Percentiles rank a stretch among this genome's conserved stretches.
These are phyloP conservation scores for Sclerotinia subarctica DNA, from an alignment of 2,329 filamentous ascomycete genomes.

Conservation along the genomic window DNA sequence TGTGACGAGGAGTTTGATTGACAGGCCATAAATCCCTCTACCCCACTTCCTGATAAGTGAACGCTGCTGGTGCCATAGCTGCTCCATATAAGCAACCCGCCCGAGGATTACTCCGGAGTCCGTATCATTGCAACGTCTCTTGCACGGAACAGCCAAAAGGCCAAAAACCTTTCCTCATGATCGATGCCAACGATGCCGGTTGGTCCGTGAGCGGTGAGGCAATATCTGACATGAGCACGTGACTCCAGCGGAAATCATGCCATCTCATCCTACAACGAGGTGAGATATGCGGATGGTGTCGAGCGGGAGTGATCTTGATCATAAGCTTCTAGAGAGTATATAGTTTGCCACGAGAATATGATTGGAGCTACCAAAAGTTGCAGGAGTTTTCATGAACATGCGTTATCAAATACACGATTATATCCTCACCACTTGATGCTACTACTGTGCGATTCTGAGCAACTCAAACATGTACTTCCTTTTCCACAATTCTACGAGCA, in stretches of 20 bases:
- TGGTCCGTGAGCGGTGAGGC: neutral
- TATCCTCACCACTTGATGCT: no score
- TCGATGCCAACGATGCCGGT: neutral
- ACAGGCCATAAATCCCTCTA: neutral
- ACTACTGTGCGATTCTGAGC: no score
- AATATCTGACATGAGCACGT: neutral
- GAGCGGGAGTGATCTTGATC: neutral
- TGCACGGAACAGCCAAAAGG: neutral
- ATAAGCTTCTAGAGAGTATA: no score
- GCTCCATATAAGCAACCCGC: neutral
- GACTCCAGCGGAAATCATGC: neutral
- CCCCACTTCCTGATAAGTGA: neutral
- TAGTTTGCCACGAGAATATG: neutral
- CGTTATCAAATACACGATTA: no score
- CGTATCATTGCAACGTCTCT: neutral
- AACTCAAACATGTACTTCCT: no score
- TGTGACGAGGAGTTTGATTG: neutral
- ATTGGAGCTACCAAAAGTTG: neutral
- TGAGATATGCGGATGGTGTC: no score
- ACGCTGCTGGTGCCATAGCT: neutral
- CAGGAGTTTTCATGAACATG: neutral
- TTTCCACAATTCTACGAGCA: neutral
- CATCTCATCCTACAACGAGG: no score
- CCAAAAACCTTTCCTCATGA: neutral
- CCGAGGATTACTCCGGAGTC: neutral